Conservation (phyloP, 108 stramenopile species). For the Cyclotella distinguenda region DNA sequence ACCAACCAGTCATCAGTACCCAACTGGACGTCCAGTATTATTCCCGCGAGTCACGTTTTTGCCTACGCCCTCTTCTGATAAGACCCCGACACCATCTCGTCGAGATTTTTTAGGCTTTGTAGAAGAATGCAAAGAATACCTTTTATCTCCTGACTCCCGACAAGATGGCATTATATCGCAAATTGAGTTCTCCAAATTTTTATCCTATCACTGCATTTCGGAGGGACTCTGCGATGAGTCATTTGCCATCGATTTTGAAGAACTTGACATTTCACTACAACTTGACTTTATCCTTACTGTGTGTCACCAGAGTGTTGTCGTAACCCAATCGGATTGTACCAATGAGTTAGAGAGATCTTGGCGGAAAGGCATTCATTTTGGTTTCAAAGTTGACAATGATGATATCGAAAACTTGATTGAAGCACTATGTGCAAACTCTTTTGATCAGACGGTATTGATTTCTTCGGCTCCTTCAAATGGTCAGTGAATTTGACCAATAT, state of each 20-base stretch:
- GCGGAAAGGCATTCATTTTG: slow-evolving; percentile 14
- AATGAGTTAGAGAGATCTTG: slow-evolving; percentile 3
- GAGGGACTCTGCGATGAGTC: slow-evolving; percentile 10
- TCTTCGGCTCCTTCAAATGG: neutral
- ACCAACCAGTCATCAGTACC: no score
- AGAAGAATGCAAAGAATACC: neutral
- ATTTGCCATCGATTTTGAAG: slow-evolving; percentile 3
- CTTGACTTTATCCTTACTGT: slow-evolving; percentile 15
- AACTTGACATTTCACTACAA: slow-evolving; percentile 14
- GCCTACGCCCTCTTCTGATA: no score
- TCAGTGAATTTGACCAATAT: slow-evolving; percentile 1
- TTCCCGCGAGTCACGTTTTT: no score
- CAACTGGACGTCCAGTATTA: no score
- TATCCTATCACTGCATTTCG: slow-evolving; percentile 4
- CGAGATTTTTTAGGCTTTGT: no score
- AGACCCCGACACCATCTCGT: no score
- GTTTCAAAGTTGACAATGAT: slow-evolving; percentile 3
- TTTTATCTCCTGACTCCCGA: neutral
- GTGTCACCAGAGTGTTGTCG: neutral
- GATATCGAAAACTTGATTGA: neutral
- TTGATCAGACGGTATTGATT: slow-evolving; percentile 5
- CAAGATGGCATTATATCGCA: slow-evolving; percentile 21
- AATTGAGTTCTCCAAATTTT: slow-evolving; percentile 10
- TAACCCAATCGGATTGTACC: neutral
- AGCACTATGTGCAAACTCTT: neutral